These are phyloP conservation scores for Aureobasidium sp. DNA, from an alignment of 2,329 filamentous ascomycete species.

Conservation along the genomic window DNA sequence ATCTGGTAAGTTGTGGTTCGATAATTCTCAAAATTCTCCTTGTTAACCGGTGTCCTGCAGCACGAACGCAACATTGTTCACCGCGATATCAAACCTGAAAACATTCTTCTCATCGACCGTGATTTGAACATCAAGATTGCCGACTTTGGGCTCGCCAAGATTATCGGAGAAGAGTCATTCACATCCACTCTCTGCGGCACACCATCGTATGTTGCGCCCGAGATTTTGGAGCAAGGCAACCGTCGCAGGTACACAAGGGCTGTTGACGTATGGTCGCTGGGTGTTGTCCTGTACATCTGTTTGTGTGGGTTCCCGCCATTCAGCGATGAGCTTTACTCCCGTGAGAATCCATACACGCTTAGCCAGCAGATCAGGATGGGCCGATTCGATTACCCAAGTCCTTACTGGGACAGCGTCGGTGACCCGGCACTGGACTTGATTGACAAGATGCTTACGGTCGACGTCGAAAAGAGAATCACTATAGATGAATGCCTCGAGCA, in stretches of 20 bases:
- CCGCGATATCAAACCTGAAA: constrained; percentile 95
- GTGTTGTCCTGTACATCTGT: constrained; percentile 97
- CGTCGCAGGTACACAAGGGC: constrained; percentile 87
- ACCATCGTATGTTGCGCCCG: constrained; percentile 83
- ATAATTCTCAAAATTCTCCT: background rate
- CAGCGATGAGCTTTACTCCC: constrained; percentile 79
- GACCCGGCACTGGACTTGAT: constrained; percentile 89
- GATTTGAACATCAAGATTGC: constrained; percentile 83
- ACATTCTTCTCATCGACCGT: constrained; percentile 83
- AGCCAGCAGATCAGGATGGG: constrained; percentile 86
- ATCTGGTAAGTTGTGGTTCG: constrained; percentile 59
- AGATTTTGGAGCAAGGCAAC: constrained; percentile 77
- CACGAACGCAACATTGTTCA: constrained; percentile 97
- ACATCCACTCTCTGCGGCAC: constrained; percentile 93
- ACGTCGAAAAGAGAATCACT: constrained; percentile 74
- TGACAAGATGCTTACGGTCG: constrained; percentile 86
- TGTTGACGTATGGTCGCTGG: constrained; percentile 93
- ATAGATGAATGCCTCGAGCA: constrained; percentile 88
- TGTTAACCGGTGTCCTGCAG: constrained; percentile 39
- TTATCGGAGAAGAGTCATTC: constrained; percentile 97
- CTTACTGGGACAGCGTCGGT: constrained; percentile 87
- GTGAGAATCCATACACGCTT: constrained; percentile 75
- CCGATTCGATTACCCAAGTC: constrained; percentile 88
- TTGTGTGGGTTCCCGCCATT: constrained; percentile 96
- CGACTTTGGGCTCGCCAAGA: constrained; percentile 95